Conservation (phyloP, 306 rosid genomes). For the Dalbergia oliveri region DNA sequence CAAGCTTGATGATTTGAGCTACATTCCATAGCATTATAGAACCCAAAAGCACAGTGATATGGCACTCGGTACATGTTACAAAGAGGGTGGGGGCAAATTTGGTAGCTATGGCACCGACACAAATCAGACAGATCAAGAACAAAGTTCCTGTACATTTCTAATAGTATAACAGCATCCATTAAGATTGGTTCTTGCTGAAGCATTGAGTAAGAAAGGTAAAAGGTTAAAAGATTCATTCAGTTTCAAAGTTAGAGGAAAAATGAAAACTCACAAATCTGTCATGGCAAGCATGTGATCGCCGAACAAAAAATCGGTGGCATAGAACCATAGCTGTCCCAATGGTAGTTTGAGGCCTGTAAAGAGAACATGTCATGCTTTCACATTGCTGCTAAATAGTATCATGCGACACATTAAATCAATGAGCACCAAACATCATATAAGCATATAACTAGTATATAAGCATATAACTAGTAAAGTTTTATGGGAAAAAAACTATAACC, state of each 20-base stretch:
- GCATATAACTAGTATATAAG: neutral
- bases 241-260: slow-evolving; percentile 31
- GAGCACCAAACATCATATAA: slow-evolving; percentile 2
- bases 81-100: neutral
- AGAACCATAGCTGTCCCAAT: slow-evolving; percentile 97
- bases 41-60: neutral
- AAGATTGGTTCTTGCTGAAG: slow-evolving; percentile 14
- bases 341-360: slow-evolving; percentile 91
- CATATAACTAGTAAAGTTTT: neutral
- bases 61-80: neutral
- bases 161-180: neutral
- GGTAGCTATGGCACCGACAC: neutral
- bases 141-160: slow-evolving; percentile 21
- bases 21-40: neutral
- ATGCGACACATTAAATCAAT: slow-evolving; percentile 4
- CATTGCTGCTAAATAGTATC: slow-evolving; percentile 11
- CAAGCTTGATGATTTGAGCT: neutral
- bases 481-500: neutral
- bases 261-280: slow-evolving; percentile 88
- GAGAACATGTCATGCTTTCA: slow-evolving; percentile 40
- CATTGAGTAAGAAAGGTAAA: slow-evolving; percentile 14
- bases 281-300: slow-evolving; percentile 93
- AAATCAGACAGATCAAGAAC: too few relatives aligned
- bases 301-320: slow-evolving; percentile 95
- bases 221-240: neutral